Evolutionary conservation across 495 filamentous ascomycete species (phyloP).

Genomic region (Neurospora sp.): DNA sequence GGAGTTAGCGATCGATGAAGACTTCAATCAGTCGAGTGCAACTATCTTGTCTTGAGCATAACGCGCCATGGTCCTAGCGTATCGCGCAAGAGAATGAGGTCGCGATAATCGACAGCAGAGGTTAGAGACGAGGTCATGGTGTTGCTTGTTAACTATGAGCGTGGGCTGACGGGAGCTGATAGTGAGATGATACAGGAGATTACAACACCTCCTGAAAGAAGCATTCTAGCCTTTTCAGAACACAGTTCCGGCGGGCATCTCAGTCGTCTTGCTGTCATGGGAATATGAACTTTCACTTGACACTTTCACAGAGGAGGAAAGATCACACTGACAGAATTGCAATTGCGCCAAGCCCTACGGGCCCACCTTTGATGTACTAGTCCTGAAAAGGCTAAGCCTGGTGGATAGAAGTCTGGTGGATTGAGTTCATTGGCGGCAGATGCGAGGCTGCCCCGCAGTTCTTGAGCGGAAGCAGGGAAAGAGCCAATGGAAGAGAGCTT

Average conservation of each 20-base stretch:
- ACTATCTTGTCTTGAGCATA: not conserved
- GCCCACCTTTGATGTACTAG: not conserved
- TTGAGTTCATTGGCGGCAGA: not conserved
- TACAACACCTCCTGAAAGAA: not conserved
- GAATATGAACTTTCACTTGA: not conserved
- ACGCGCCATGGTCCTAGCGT: not conserved
- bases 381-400: not conserved
- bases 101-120: not conserved
- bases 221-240: not conserved
- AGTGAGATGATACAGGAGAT: not conserved
- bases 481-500: not conserved
- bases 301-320: not conserved
- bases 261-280: not conserved
- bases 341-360: not conserved
- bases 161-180: not conserved
- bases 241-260: not conserved
- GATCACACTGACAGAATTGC: not conserved
- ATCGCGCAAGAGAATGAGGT: not conserved
- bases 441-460: not conserved
- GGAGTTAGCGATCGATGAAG: not conserved
- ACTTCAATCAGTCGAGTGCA: not conserved
- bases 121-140: not conserved
- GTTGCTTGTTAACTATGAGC: not conserved
- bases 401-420: not conserved
- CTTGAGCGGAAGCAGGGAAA: not conserved